These are phyloP conservation scores for Coix lacrymajobi DNA, from an alignment of 176 grass and related monocot genomes.

Conservation along the genomic window DNA sequence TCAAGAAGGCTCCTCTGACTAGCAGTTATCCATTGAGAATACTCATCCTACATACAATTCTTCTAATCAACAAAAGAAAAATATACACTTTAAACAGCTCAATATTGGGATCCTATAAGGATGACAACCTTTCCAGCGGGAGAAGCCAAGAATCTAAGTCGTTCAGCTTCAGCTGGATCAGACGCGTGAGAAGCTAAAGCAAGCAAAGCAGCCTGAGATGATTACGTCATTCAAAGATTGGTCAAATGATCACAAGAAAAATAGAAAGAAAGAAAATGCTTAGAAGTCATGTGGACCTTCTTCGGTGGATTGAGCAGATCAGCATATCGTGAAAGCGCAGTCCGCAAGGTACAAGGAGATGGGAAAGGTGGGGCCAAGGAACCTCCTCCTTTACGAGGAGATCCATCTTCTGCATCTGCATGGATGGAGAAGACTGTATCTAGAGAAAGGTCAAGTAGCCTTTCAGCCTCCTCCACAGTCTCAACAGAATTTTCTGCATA, in stretches of 20 bases:
- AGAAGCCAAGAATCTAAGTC: constrained; percentile 72
- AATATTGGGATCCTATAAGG: not conserved
- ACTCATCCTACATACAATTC: constrained; percentile 60
- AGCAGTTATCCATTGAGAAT: constrained; percentile 82
- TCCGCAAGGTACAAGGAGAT: constrained; percentile 73
- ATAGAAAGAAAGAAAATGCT: not conserved
- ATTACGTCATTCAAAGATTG: not conserved
- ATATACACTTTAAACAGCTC: not conserved
- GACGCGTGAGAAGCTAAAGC: constrained; percentile 81
- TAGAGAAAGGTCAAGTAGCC: constrained; percentile 48
- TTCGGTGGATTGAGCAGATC: constrained; percentile 78
- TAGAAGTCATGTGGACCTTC: constrained; percentile 43
- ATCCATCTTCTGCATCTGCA: constrained; percentile 69
- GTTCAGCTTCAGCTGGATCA: constrained; percentile 61
- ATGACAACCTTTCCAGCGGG: constrained; percentile 85
- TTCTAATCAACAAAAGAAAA: constrained; percentile 2
- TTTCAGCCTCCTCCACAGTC: constrained; percentile 64
- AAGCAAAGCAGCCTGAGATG: constrained; percentile 65
- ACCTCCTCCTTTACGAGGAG: constrained; percentile 49
- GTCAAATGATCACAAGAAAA: constrained; percentile 25
- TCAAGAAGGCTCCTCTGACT: constrained; percentile 90
- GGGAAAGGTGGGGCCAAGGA: constrained; percentile 85
- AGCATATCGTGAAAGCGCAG: constrained; percentile 72
- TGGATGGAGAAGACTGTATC: constrained; percentile 84
- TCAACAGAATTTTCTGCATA: constrained; percentile 71